Evolutionary conservation across 768 basidiomycete genomes (phyloP).

Genomic region (Pisolithus marmoratus): DNA sequence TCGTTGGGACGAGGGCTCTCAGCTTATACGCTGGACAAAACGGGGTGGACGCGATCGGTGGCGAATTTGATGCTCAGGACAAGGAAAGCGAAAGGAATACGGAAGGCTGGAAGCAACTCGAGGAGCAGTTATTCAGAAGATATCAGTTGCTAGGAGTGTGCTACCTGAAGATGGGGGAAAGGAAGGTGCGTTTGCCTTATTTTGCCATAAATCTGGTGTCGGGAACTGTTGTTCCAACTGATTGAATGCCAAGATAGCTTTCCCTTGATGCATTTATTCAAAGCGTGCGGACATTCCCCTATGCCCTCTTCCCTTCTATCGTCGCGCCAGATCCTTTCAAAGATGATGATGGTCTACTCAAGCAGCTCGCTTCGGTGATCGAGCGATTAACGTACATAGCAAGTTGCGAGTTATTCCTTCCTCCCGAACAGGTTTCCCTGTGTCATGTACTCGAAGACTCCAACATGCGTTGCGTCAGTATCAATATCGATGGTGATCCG

Average conservation of each 20-base stretch:
- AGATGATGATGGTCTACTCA: conserved; percentile 35
- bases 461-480: too few species aligned
- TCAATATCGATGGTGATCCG: neutral
- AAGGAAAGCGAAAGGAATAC: conserved; percentile 24
- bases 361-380: conserved; percentile 54
- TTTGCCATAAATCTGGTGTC: conserved; percentile 1
- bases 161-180: conserved; percentile 70
- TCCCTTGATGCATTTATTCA: conserved; percentile 54
- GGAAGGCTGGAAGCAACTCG: conserved; percentile 52
- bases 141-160: conserved; percentile 83
- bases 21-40: conserved; percentile 13
- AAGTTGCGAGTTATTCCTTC: conserved; percentile 58
- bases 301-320: conserved; percentile 18
- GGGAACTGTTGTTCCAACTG: neutral
- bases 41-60: conserved; percentile 7
- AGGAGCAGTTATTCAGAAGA: conserved; percentile 60
- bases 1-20: conserved; percentile 46
- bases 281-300: conserved; percentile 52
- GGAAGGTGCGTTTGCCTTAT: conserved; percentile 44
- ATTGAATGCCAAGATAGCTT: conserved; percentile 33
- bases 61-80: conserved; percentile 5
- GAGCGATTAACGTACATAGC: conserved; percentile 65
- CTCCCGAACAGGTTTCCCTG: conserved; percentile 46
- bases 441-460: conserved; percentile 6
- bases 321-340: conserved; percentile 31